Conservation (phyloP, 2,329 filamentous ascomycete genomes). For the Botrytis squamosa region DNA sequence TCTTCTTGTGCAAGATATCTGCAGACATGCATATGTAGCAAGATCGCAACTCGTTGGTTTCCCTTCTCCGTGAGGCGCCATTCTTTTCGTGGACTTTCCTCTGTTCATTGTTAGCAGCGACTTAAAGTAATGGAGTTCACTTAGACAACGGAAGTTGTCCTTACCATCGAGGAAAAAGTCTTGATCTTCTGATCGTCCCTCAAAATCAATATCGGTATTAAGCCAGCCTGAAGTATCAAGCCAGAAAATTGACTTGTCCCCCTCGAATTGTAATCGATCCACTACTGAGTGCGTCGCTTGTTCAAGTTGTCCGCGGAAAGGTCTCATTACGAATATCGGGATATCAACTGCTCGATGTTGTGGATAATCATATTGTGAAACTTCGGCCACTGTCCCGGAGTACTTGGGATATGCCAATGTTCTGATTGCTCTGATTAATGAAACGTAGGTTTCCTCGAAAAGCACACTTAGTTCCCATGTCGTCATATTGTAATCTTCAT, state of each 20-base stretch:
- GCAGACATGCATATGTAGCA: slow-evolving; percentile 42
- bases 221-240: slow-evolving; percentile 45
- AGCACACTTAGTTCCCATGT: slow-evolving; percentile 34
- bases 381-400: slow-evolving; percentile 20
- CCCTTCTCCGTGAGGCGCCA: slow-evolving; percentile 40
- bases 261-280: slow-evolving; percentile 38
- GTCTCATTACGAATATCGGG: slow-evolving; percentile 43
- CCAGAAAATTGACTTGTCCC: slow-evolving; percentile 42
- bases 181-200: slow-evolving; percentile 29
- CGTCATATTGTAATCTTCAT: slow-evolving; percentile 37
- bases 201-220: slow-evolving; percentile 33
- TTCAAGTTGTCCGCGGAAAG: slow-evolving; percentile 40
- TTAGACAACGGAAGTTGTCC: not conserved
- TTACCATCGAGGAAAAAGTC: slow-evolving; percentile 39
- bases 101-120: slow-evolving; percentile 15
- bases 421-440: slow-evolving; percentile 41
- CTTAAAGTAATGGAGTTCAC: not conserved
- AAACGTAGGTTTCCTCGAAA: slow-evolving; percentile 41
- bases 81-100: slow-evolving; percentile 30
- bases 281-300: slow-evolving; percentile 40
- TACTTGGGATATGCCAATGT: slow-evolving; percentile 32
- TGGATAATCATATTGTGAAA: slow-evolving; percentile 23
- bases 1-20: slow-evolving; percentile 39
- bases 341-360: slow-evolving; percentile 33
- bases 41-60: slow-evolving; percentile 41